Evolutionary conservation across 768 basidiomycete genomes (phyloP), one percentile per base, ranked within the genome.

Genomic region (Clitopilus passeckerianus): DNA sequence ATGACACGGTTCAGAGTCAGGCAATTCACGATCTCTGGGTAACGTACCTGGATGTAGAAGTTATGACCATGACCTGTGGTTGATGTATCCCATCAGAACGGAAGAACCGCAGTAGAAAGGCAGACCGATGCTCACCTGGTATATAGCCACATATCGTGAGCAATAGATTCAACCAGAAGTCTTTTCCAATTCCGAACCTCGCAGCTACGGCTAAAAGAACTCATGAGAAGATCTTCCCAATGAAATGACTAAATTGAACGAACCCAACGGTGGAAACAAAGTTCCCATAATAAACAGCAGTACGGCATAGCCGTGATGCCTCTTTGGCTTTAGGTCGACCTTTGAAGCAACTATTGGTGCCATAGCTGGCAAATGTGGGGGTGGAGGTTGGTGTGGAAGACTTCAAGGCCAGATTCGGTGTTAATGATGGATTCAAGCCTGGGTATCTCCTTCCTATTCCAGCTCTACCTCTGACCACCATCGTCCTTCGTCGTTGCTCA

Each of bases 61-160:
- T 96, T 97, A 75, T 98, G 95, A 57, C 75, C 86, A 70, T 98
- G 95, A 20, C 93, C 92, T 87, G 69, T 56, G 64, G 50, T 27
- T 59, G 59, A 59, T 23, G 61, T 41, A 34, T 46, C 23, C 23
- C 20, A 60, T 53, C 46, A 59, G 57, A 55, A 46, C 18, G 57
- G 20, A 37, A n/a, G 44, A n/a, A 50, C 22, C 22, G 22, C 33
- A 52, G 63, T 77, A 7, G 52, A 89, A 12, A 50, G 44, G 57
- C 8, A 23, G 44, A 46, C 7, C n/a, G 12, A 22, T 43, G 63
- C 77, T 9, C 53, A 90, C 91, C 91, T 57, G 91, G 92, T 65
- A 94, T 90, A 71, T 96, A 97, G 10, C 95, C 95, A 69, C 86
- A 88, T 57, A 98, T 82, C n/a, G 92, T 95, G 34, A 95, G 74